Conservation (phyloP, 768 basidiomycete species). For the Tricholoma sp. region DNA sequence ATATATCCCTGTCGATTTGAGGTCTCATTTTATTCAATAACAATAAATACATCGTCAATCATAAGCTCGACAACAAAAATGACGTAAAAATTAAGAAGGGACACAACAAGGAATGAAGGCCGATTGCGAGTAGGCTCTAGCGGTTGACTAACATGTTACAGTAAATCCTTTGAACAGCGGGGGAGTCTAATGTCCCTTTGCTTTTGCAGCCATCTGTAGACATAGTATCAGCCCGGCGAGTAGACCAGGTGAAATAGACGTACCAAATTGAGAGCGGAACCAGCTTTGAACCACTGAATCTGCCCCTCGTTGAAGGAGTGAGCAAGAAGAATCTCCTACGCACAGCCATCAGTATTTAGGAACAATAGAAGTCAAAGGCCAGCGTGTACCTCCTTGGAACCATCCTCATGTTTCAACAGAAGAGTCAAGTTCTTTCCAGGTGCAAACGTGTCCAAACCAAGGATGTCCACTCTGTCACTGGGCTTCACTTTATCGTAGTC, state of each 20-base stretch:
- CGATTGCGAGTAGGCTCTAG: background rate
- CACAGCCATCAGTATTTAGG: constrained; percentile 2
- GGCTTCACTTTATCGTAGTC: constrained; percentile 94
- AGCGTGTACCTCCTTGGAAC: constrained; percentile 54
- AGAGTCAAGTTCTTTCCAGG: constrained; percentile 91
- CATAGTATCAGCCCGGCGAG: background rate
- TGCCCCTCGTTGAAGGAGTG: constrained; percentile 97
- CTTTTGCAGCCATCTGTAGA: constrained; percentile 62
- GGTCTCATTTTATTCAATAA: background rate
- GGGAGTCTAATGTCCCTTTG: constrained; percentile 32
- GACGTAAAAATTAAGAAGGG: background rate
- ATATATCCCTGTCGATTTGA: background rate
- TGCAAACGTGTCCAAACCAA: constrained; percentile 83
- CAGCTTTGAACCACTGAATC: constrained; percentile 98
- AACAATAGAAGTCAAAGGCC: background rate
- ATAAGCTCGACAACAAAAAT: background rate
- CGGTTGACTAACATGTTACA: background rate
- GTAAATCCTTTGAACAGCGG: background rate
- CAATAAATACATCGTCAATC: background rate
- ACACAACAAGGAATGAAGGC: background rate
- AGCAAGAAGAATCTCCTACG: constrained; percentile 66
- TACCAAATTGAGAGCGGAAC: constrained; percentile 87
- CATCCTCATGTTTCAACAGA: constrained; percentile 77
- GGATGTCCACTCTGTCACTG: constrained; percentile 83
- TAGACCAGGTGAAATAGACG: constrained; percentile 15